These are phyloP conservation scores for Firmiana major DNA, from an alignment of 345 rosid species.

Conservation along the genomic window DNA sequence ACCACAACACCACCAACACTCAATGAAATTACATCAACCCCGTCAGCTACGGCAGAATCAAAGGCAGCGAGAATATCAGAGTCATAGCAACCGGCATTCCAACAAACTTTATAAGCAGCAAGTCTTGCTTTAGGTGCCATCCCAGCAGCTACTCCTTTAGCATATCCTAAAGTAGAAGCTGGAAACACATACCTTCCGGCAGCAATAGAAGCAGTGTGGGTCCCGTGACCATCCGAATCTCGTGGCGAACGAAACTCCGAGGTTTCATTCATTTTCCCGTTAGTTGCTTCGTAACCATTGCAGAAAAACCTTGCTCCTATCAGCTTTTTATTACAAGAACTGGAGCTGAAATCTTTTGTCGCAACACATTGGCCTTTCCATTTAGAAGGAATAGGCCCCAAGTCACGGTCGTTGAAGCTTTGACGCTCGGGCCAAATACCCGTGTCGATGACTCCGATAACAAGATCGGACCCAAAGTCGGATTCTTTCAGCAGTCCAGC, in stretches of 20 bases:
- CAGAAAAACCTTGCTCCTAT: conserved; percentile 74
- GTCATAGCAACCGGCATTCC: conserved; percentile 92
- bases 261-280: conserved; percentile 64
- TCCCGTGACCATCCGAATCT: conserved; percentile 92
- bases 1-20: conserved; percentile 90
- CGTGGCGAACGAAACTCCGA: conserved; percentile 72
- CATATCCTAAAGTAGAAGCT: conserved; percentile 79
- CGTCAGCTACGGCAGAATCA: conserved; percentile 73
- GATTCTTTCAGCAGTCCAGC: conserved; percentile 75
- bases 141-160: conserved; percentile 81
- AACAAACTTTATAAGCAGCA: conserved; percentile 87
- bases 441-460: conserved; percentile 84
- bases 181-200: conserved; percentile 76
- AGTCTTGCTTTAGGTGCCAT: conserved; percentile 93
- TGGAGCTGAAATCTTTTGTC: conserved; percentile 34
- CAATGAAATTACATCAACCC: conserved; percentile 83
- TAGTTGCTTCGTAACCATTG: conserved; percentile 77
- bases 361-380: conserved; percentile 78
- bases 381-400: conserved; percentile 61
- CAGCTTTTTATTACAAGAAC: conserved; percentile 67
- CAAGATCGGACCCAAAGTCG: conserved; percentile 92
- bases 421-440: conserved; percentile 91
- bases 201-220: conserved; percentile 82
- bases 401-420: conserved; percentile 79
- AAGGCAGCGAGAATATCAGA: conserved; percentile 90